These are phyloP conservation scores for Aureobasidium sp. DNA, from an alignment of 2,329 filamentous ascomycete species.

Conservation along the genomic window DNA sequence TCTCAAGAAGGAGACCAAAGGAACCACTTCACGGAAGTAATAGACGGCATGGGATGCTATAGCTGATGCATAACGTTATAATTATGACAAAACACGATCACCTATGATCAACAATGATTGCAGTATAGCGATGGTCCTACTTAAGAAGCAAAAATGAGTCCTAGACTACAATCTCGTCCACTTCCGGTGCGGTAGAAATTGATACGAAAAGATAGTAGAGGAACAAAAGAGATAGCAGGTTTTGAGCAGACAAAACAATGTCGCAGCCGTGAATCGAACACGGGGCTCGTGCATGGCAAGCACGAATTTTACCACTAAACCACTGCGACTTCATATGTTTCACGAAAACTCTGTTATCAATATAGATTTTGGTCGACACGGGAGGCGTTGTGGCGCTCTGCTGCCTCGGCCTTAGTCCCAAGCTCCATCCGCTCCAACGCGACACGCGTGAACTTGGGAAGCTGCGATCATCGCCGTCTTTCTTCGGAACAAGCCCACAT, in stretches of 20 bases:
- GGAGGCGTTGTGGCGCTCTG: background rate
- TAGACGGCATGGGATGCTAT: background rate
- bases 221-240: background rate
- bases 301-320: slow-evolving; percentile 17
- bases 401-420: background rate
- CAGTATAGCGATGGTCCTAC: background rate
- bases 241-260: background rate
- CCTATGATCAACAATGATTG: background rate
- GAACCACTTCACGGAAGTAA: background rate
- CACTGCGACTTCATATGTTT: slow-evolving; percentile 5
- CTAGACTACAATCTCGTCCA: background rate
- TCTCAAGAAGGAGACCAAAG: background rate
- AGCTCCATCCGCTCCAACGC: background rate
- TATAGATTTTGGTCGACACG: too few species aligned
- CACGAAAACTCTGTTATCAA: accelerated
- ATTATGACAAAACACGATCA: background rate
- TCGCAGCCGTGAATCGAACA: slow-evolving; percentile 17
- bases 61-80: slow-evolving; percentile 8
- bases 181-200: background rate
- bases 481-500: background rate
- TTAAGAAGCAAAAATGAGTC: background rate
- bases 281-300: slow-evolving; percentile 16
- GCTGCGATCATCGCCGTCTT: slow-evolving; percentile 7
- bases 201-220: background rate
- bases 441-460: slow-evolving; percentile 2